Evolutionary conservation across 768 basidiomycete species (phyloP).

Genomic region (Scleroderma citrinum): DNA sequence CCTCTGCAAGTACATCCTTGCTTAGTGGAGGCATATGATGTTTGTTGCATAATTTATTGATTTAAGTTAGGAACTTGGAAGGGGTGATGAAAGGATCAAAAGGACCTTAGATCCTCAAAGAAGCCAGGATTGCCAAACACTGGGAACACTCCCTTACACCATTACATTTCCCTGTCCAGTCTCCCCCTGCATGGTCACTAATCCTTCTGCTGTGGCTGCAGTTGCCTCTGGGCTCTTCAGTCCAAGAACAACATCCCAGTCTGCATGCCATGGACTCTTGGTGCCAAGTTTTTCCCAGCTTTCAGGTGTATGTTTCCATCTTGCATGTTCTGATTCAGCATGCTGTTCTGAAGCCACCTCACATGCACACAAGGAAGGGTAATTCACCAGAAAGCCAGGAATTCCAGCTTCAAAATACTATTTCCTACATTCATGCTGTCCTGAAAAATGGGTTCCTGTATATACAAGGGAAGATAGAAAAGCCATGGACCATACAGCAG

Average conservation of each 20-base stretch:
- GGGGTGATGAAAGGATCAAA: constrained; percentile 35
- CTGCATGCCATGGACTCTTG: constrained; percentile 65
- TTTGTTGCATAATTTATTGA: constrained; percentile 58
- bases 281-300: constrained; percentile 66
- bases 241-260: constrained; percentile 70
- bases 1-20: constrained; percentile 29
- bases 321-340: constrained; percentile 47
- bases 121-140: constrained; percentile 52
- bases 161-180: constrained; percentile 10
- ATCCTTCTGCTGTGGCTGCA: constrained; percentile 18
- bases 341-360: constrained; percentile 40
- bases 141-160: constrained; percentile 7
- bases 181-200: constrained; percentile 58
- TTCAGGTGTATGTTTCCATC: constrained; percentile 75
- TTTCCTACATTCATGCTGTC: constrained; percentile 75
- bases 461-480: constrained; percentile 78
- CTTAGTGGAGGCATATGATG: constrained; percentile 41
- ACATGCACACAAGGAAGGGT: constrained; percentile 53
- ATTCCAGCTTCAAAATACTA: constrained; percentile 80
- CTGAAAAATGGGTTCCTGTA: constrained; percentile 81
- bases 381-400: constrained; percentile 78
- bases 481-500: constrained; percentile 87
- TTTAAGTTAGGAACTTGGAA: constrained; percentile 41
- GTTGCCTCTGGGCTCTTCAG: constrained; percentile 21
- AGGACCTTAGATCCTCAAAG: constrained; percentile 51